Percentiles rank a stretch among this genome's conserved stretches.
Conservation (phyloP, 169 alveolate genomes). For the Plasmodium relictum region DNA sequence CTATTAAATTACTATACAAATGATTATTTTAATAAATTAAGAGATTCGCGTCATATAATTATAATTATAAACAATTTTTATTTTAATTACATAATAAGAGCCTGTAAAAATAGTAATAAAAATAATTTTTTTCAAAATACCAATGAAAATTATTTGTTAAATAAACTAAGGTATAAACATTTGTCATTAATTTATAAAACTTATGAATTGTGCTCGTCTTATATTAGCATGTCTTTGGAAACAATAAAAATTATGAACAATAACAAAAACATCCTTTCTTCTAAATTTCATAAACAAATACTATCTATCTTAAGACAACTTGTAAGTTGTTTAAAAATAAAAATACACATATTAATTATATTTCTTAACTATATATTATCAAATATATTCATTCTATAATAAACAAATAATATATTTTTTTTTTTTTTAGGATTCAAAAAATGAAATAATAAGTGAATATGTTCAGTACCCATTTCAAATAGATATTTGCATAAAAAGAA, state of each 20-base stretch:
- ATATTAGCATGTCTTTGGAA: slow-evolving; percentile 20
- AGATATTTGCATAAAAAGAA: slow-evolving; percentile 47
- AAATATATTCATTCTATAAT: not conserved
- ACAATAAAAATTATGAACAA: slow-evolving; percentile 32
- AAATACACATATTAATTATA: not conserved
- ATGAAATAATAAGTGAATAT: slow-evolving; percentile 39
- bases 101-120: not conserved
- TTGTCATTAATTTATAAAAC: slow-evolving; percentile 17
- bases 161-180: slow-evolving; percentile 8
- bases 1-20: too few relatives aligned
- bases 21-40: not conserved
- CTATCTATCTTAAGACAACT: slow-evolving; percentile 18
- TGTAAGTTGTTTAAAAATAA: slow-evolving; percentile 4
- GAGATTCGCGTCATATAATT: not conserved
- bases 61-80: not conserved
- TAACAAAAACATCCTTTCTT: slow-evolving; percentile 20
- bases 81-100: not conserved
- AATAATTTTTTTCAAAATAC: not conserved
- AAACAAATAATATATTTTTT: not conserved
- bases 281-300: slow-evolving; percentile 55
- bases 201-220: slow-evolving; percentile 10
- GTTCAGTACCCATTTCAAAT: slow-evolving; percentile 59
- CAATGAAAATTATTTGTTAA: not conserved
- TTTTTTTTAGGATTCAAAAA: slow-evolving; percentile 27
- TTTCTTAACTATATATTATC: too few relatives aligned